Conservation (phyloP, 495 filamentous ascomycete species). For the Tetracladium marchalianum region DNA sequence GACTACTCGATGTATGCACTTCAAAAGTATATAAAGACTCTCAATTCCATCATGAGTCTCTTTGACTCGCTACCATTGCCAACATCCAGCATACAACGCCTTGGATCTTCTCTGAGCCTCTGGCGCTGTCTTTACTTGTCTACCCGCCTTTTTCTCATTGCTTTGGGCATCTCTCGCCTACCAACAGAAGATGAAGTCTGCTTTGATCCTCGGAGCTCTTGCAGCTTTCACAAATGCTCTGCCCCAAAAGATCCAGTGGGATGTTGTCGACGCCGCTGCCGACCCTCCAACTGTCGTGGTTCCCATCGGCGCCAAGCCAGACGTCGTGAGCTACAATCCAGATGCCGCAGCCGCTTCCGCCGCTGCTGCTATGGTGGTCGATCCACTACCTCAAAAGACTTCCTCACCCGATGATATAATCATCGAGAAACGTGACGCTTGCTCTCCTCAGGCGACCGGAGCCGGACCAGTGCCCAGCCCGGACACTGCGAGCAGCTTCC, state of each 20-base stretch:
- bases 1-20: too few species aligned
- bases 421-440: constrained; percentile 6
- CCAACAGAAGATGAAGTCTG: neutral
- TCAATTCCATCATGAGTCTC: too few species aligned
- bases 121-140: too few species aligned
- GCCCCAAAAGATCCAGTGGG: neutral
- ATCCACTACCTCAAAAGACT: neutral
- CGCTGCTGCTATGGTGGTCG: neutral
- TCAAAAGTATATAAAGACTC: too few species aligned
- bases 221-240: neutral
- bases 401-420: neutral
- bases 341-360: neutral
- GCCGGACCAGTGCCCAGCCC: constrained; percentile 23
- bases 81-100: too few species aligned
- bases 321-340: neutral
- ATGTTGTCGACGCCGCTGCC: neutral
- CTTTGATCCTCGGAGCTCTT: neutral
- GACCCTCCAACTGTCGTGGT: neutral
- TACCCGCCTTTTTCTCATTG: too few species aligned
- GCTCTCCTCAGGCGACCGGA: constrained; percentile 20
- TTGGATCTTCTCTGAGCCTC: too few species aligned
- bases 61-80: too few species aligned
- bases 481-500: constrained; percentile 26
- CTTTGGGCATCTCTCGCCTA: too few species aligned
- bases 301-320: neutral